A percentile compares a stretch with the other conserved stretches of the same genome.
phyloP scores from a whole-genome alignment of 495 filamentous ascomycete genomes.

The Trichoderma orchidacearum region DNA sequence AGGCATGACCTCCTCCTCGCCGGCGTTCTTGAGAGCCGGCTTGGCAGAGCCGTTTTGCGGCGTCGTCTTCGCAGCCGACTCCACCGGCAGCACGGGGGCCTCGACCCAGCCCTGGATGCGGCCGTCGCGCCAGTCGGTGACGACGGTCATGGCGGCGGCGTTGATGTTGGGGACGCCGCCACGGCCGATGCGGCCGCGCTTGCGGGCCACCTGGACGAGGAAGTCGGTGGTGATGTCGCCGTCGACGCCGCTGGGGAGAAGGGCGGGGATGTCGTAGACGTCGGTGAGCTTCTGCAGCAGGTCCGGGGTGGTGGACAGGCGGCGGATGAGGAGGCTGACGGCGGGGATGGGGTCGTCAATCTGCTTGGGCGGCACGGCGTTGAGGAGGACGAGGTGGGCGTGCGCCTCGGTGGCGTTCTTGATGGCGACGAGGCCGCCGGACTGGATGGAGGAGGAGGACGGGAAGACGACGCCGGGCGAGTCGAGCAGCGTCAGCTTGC shows the following conservation, averaged over 20 bases:
- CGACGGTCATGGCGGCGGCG: constrained; percentile 79
- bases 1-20: constrained; percentile 23
- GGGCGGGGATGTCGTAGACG: constrained; percentile 67
- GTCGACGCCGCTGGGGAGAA: constrained; percentile 42
- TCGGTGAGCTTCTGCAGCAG: constrained; percentile 63
- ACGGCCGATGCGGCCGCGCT: constrained; percentile 77
- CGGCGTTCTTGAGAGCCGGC: constrained; percentile 16
- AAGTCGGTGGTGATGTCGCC: constrained; percentile 84
- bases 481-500: constrained; percentile 86
- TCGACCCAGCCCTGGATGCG: constrained; percentile 87
- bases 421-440: constrained; percentile 28
- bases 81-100: constrained; percentile 50
- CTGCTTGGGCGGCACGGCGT: constrained; percentile 84
- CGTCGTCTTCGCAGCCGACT: constrained; percentile 19
- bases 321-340: constrained; percentile 64
- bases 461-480: constrained; percentile 96
- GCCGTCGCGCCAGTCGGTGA: constrained; percentile 92
- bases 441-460: constrained; percentile 16
- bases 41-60: constrained; percentile 8
- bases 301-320: constrained; percentile 56
- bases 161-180: constrained; percentile 81
- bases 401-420: constrained; percentile 58
- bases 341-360: constrained; percentile 85
- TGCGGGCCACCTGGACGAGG: constrained; percentile 84
- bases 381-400: constrained; percentile 75